Evolutionary conservation across 495 filamentous ascomycete genomes (phyloP).

Genomic region (Penicillium alfredii): DNA sequence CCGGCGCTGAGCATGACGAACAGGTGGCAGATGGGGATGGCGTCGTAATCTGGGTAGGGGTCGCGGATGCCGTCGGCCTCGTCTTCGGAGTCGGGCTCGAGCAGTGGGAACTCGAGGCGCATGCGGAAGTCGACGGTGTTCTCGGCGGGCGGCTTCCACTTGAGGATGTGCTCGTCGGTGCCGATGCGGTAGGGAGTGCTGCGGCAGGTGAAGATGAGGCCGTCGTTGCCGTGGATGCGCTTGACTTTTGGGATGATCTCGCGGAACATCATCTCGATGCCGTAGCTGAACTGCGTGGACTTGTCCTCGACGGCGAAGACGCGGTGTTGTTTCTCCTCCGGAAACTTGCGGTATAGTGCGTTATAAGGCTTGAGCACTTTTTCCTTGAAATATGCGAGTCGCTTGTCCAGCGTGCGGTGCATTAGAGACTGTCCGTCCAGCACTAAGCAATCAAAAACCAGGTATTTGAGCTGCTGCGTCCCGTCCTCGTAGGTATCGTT

Average conservation of each 20-base stretch:
- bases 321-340: conserved; percentile 61
- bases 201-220: conserved; percentile 92
- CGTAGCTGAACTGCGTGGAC: conserved; percentile 79
- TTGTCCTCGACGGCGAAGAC: conserved; percentile 82
- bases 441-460: conserved; percentile 89
- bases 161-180: conserved; percentile 87
- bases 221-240: conserved; percentile 79
- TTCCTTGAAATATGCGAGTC: conserved; percentile 78
- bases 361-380: conserved; percentile 75
- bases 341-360: conserved; percentile 59
- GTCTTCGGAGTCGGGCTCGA: conserved; percentile 65
- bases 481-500: conserved; percentile 63
- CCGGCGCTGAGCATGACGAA: conserved; percentile 50
- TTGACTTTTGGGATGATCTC: conserved; percentile 73
- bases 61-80: conserved; percentile 53
- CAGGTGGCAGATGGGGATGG: conserved; percentile 55
- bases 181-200: conserved; percentile 78
- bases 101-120: conserved; percentile 64
- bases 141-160: conserved; percentile 92
- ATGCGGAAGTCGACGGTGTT: conserved; percentile 92
- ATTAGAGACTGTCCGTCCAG: conserved; percentile 72
- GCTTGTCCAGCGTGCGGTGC: conserved; percentile 75
- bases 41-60: conserved; percentile 51
- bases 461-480: conserved; percentile 62
- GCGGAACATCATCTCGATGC: conserved; percentile 83